These are phyloP conservation scores for Talaromyces funiculosus DNA, from an alignment of 2,329 filamentous ascomycete species.

Conservation along the genomic window DNA sequence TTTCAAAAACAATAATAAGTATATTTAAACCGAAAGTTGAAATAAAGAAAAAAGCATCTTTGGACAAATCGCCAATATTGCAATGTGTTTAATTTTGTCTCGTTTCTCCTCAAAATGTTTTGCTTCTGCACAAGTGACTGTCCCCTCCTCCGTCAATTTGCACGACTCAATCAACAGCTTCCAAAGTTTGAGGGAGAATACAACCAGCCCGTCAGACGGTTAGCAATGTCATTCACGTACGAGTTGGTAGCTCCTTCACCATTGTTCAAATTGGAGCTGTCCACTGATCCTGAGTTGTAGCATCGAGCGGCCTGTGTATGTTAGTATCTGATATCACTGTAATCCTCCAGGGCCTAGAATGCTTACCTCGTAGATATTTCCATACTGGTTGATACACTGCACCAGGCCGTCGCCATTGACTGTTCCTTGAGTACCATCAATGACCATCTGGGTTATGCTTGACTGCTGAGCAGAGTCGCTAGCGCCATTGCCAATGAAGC, in stretches of 20 bases:
- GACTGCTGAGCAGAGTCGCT: slow-evolving; percentile 1
- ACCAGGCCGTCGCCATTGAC: slow-evolving; percentile 9
- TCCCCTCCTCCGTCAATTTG: not conserved
- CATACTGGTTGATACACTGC: slow-evolving; percentile 12
- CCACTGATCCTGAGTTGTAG: slow-evolving; percentile 12
- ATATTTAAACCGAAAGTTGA: not conserved
- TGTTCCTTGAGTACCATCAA: slow-evolving; percentile 10
- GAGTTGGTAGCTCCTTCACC: slow-evolving; percentile 10
- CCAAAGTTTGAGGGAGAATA: not conserved
- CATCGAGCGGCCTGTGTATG: slow-evolving; percentile 7
- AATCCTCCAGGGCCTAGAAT: not conserved
- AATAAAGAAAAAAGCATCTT: not conserved
- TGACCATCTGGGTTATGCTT: slow-evolving; percentile 12
- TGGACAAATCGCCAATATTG: not conserved
- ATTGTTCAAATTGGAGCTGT: slow-evolving; percentile 8
- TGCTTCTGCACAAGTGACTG: not conserved
- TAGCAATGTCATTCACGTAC: slow-evolving; percentile 13
- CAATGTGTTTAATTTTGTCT: not conserved
- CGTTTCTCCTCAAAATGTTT: not conserved
- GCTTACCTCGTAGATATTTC: slow-evolving; percentile 12
- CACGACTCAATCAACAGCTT: not conserved
- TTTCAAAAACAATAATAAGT: not conserved
- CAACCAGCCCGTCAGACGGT: slow-evolving; percentile 11
- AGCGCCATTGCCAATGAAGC: slow-evolving; percentile 8
- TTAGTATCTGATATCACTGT: not conserved